Evolutionary conservation across 345 rosid genomes (phyloP).

Genomic region (Gossypium stocksii): DNA sequence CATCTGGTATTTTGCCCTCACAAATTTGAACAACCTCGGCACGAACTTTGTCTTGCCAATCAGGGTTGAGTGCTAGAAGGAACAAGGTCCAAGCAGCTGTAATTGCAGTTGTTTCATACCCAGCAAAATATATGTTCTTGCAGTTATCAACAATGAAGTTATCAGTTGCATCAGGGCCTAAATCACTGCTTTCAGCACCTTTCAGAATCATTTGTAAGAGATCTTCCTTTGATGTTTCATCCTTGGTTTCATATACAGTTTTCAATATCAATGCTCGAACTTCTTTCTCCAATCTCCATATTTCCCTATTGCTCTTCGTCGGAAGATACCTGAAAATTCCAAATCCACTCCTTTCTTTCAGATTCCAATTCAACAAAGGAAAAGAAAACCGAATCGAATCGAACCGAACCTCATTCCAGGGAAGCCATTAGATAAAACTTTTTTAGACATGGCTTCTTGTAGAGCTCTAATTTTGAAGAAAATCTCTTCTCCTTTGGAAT

Average conservation of each 20-base stretch:
- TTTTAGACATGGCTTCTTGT: slow-evolving; percentile 41
- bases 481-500: slow-evolving; percentile 46
- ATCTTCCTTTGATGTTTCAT: slow-evolving; percentile 12
- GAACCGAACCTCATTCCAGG: slow-evolving; percentile 30
- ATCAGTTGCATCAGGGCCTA: slow-evolving; percentile 10
- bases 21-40: neutral
- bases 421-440: slow-evolving; percentile 30
- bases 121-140: slow-evolving; percentile 17
- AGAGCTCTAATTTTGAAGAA: slow-evolving; percentile 53
- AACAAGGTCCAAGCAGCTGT: slow-evolving; percentile 27
- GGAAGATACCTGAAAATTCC: slow-evolving; percentile 22
- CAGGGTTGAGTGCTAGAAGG: slow-evolving; percentile 9
- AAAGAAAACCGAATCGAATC: neutral
- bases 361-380: neutral
- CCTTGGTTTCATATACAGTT: slow-evolving; percentile 30
- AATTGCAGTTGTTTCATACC: slow-evolving; percentile 26
- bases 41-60: slow-evolving; percentile 12
- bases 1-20: neutral
- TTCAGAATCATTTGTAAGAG: slow-evolving; percentile 14
- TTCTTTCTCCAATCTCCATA: slow-evolving; percentile 18
- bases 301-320: slow-evolving; percentile 1
- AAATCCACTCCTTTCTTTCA: neutral
- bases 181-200: slow-evolving; percentile 27
- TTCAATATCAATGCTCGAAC: slow-evolving; percentile 33
- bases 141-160: slow-evolving; percentile 27